Base-by-base conservation (phyloP, 2,329 filamentous ascomycete genomes). In the Monosporascus sp. region DNA sequence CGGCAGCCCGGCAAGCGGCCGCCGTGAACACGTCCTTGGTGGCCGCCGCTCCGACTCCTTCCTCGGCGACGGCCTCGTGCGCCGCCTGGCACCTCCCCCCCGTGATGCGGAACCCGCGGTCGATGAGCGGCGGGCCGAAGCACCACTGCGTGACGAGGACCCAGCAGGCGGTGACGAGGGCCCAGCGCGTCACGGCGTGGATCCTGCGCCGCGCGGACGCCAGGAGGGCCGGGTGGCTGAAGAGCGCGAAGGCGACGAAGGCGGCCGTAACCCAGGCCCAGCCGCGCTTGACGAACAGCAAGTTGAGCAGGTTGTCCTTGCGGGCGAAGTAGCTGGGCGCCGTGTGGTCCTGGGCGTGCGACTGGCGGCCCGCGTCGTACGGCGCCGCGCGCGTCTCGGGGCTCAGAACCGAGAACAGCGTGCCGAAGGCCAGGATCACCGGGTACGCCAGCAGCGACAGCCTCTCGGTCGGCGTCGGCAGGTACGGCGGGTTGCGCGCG, bases 61-160 rank as follows among this genome's bases (percentile, higher is more conserved):
- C 78, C 55, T 74, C 71, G 11, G 72, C 67, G 1, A 77, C 70
- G 45, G 77, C 75, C 49, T 73, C 71, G 50, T 74, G 66, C 3
- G 83, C 75, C 15, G 83, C 63, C 66, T 90, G 84, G 68, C 94
- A 99, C 64, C 81, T 82, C 1, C 94, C 94, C 3, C 94, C 94
- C 0, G 90, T 96, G 70, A 90, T 81, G n/a, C 84, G 78, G 69
- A 97, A 99, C 3, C 88, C 84, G 52, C 92, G 86, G 69, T 99
- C 94, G 63, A 97, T 93, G 48, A 99, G 76, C 20, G 91, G 80
- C 2, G 94, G 85, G 0, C 94, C 94, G 64, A 99, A 97, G 70
- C 85, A 97, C 94, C 94, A 97, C 75, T 97, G 94, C 58, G 94
- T 99, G 18, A 94, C 85, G 39, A 90, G 73, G 43, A 90, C 77